Evolutionary conservation across 2,329 filamentous ascomycete species (phyloP), one percentile per base, ranked within the genome.

Genomic region (Hymenoscyphus albidus): DNA sequence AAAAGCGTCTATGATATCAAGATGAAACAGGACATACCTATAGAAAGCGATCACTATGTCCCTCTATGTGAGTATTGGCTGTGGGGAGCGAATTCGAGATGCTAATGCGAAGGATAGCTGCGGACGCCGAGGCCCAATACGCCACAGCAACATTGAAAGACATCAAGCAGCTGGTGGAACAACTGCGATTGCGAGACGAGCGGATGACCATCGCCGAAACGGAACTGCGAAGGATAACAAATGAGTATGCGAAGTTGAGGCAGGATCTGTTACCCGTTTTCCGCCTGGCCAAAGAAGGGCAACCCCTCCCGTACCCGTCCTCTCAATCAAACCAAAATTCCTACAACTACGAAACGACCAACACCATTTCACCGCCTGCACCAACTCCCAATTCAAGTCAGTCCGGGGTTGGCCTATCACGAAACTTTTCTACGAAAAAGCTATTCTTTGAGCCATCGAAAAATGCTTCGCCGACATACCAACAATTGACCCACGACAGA

Each of bases 1-100:
- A 98, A 97, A 80, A 93, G 88, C 73, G 93, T 98, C 62, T 98
- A 97, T 79, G 93, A 98, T 74, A 89, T 95, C 74, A 99, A 99
- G 80, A 89, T 94, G 76, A 92, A 92, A 69, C 93, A 97, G 74
- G 93, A 96, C 72, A 86, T 98, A 66, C 90, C 92, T 16, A 85
- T 97, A 72, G 94, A 98, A 75, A 88, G 89, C 67, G 94, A 97
- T 73, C 92, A 98, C 77, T 99, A 97, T 76, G 85, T 97, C 61
- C 95, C 95, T 44, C 82, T 95, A 60, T 95, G 93, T 97, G 88
- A 73, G 90, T 81, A 22, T 35, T 5, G 18, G 22, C 4, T 18
- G 16, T 31, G 16, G 55, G 22, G 40, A 22, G 7, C 5, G 48
- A 18, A 48, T 13, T n/a, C 22, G 14, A 35, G 9, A 40, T 65